A percentile compares a stretch with the other conserved stretches of the same genome.
phyloP scores from a whole-genome alignment of 495 filamentous ascomycete genomes.

The Tuber brumale region DNA sequence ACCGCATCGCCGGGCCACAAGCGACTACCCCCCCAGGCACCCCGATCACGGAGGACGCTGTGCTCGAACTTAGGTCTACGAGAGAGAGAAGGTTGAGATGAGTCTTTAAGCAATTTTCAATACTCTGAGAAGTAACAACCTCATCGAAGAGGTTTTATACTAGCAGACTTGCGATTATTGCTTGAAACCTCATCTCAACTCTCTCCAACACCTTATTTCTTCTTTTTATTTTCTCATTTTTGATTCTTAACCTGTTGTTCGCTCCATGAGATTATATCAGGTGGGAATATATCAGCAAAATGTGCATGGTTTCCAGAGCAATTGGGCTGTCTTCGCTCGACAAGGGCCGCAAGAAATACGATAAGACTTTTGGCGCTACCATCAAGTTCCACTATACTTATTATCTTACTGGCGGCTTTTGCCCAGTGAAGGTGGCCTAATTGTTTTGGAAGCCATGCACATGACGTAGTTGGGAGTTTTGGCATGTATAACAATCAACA shows the following conservation, averaged over 20 bases:
- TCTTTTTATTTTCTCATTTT: background rate
- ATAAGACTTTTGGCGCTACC: slow-evolving; percentile 1
- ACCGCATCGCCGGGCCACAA: background rate
- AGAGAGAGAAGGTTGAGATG: background rate
- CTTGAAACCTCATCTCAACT: background rate
- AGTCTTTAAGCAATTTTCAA: slow-evolving; percentile 4
- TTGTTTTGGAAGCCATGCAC: background rate
- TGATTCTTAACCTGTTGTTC: background rate
- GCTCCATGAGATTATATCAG: background rate
- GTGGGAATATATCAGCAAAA: background rate
- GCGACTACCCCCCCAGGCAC: background rate
- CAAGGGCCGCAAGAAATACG: background rate
- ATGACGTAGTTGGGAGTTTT: background rate
- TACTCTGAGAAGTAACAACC: background rate
- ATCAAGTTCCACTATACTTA: background rate
- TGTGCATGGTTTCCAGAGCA: background rate
- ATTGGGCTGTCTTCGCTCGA: background rate
- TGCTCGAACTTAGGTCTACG: background rate
- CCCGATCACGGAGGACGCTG: background rate
- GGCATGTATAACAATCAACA: background rate
- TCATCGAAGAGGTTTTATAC: background rate
- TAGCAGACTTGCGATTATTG: slow-evolving; percentile 5
- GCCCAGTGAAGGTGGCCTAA: background rate
- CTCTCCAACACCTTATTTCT: background rate
- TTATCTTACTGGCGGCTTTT: background rate